Percentiles rank a stretch among this genome's conserved stretches.
phyloP scores from a whole-genome alignment of 805 yeast species.

The Cyberlindnera veronae region DNA sequence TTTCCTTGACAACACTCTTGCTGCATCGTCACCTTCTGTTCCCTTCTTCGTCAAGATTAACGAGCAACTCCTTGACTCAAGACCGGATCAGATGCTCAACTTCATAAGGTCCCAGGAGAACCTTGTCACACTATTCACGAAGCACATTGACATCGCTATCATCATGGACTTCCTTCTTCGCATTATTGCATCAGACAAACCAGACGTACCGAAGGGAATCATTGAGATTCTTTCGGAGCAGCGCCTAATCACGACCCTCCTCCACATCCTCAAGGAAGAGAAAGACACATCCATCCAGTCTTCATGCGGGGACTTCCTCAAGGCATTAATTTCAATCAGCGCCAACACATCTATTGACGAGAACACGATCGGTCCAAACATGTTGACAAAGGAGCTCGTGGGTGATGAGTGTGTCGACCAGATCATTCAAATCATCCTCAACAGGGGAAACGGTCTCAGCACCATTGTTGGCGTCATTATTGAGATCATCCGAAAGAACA shows the following conservation, averaged over 20 bases:
- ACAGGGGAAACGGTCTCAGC: constrained; percentile 72
- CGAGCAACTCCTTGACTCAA: constrained; percentile 80
- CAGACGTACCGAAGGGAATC: constrained; percentile 84
- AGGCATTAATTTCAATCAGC: constrained; percentile 90
- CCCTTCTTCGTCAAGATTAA: constrained; percentile 84
- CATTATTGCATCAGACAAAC: constrained; percentile 87
- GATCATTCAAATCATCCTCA: constrained; percentile 68
- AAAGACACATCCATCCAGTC: constrained; percentile 67
- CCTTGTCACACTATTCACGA: constrained; percentile 66
- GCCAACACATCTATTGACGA: constrained; percentile 79
- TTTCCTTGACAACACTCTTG: constrained; percentile 52
- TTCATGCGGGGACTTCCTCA: constrained; percentile 90
- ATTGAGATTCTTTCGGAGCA: constrained; percentile 76
- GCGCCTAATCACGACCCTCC: constrained; percentile 60
- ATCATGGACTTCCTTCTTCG: constrained; percentile 87
- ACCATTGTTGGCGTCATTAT: constrained; percentile 91
- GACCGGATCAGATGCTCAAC: constrained; percentile 59
- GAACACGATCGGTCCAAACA: constrained; percentile 92
- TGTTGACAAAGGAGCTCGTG: constrained; percentile 81
- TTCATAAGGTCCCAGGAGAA: constrained; percentile 47
- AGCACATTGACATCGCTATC: constrained; percentile 84
- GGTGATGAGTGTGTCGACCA: constrained; percentile 58
- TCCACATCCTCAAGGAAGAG: constrained; percentile 64
- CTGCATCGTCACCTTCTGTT: constrained; percentile 67
- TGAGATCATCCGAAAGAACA: constrained; percentile 90